A percentile compares a stretch with the other conserved stretches of the same genome.
Evolutionary conservation across 768 basidiomycete genomes (phyloP).

Genomic region (Agaricus subrufescens): DNA sequence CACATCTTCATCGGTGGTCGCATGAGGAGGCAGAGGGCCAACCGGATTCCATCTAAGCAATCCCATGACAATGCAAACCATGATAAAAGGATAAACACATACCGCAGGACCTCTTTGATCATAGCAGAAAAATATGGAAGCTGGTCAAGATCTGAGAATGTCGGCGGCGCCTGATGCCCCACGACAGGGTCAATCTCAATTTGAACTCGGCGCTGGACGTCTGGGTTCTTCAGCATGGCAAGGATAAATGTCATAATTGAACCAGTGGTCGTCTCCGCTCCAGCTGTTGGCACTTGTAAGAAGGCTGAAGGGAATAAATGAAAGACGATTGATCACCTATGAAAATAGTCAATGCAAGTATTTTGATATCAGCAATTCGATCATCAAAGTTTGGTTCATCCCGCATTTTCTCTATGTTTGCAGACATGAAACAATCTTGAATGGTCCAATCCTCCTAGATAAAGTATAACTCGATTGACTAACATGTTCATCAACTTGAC

Average conservation of each 20-base stretch:
- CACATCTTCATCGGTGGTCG: slow-evolving; percentile 25
- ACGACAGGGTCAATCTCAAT: slow-evolving; percentile 22
- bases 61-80: no score
- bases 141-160: slow-evolving; percentile 16
- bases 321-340: background rate
- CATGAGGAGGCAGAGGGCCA: slow-evolving; percentile 29
- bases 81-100: background rate
- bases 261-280: background rate
- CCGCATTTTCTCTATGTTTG: background rate
- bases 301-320: background rate
- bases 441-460: background rate
- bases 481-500: background rate
- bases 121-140: slow-evolving; percentile 23
- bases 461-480: no score
- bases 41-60: background rate
- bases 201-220: slow-evolving; percentile 18
- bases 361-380: background rate
- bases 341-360: background rate
- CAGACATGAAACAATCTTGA: background rate
- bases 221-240: slow-evolving; percentile 9
- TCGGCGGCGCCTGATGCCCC: slow-evolving; percentile 19
- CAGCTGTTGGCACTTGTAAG: background rate
- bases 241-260: background rate
- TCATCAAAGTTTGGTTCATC: background rate
- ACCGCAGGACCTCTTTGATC: slow-evolving; percentile 16